phyloP scores from a whole-genome alignment of 2,329 filamentous ascomycete species.

The Trichoderma sp. region DNA sequence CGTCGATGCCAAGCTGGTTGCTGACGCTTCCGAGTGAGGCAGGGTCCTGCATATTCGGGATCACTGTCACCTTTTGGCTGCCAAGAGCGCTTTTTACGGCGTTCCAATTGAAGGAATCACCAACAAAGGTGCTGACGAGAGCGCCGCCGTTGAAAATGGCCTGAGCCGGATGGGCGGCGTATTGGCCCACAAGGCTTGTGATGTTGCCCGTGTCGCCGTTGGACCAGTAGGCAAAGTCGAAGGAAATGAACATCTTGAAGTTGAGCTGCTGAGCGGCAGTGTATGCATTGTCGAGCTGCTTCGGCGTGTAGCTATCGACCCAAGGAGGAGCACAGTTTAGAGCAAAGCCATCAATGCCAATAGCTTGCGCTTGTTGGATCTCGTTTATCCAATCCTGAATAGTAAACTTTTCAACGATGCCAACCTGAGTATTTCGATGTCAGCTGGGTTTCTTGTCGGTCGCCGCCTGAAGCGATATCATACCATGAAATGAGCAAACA shows the following conservation, averaged over 20 bases:
- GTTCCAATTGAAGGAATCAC: constrained; percentile 33
- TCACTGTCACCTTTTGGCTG: constrained; percentile 31
- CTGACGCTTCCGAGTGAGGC: constrained; percentile 22
- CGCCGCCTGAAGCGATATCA: no score
- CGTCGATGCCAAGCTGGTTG: constrained; percentile 31
- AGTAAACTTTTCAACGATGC: constrained; percentile 32
- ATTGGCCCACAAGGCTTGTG: constrained; percentile 30
- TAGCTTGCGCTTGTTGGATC: constrained; percentile 32
- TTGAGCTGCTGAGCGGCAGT: constrained; percentile 30
- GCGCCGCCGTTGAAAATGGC: constrained; percentile 32
- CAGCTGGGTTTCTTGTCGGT: background rate
- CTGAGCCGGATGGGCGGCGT: constrained; percentile 30
- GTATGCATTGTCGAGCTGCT: constrained; percentile 33
- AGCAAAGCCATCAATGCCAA: constrained; percentile 34
- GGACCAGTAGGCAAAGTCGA: constrained; percentile 35
- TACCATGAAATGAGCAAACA: constrained; percentile 30
- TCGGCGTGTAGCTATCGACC: constrained; percentile 32
- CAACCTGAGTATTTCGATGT: constrained; percentile 24
- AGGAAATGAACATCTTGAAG: constrained; percentile 34
- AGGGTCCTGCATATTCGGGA: constrained; percentile 33
- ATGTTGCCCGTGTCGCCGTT: constrained; percentile 32
- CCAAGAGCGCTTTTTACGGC: constrained; percentile 30
- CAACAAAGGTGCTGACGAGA: constrained; percentile 34
- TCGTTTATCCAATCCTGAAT: constrained; percentile 32
- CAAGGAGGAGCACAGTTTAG: constrained; percentile 33